phyloP scores from a whole-genome alignment of 257 asterid genomes.

The Rubia yunnanensis region DNA sequence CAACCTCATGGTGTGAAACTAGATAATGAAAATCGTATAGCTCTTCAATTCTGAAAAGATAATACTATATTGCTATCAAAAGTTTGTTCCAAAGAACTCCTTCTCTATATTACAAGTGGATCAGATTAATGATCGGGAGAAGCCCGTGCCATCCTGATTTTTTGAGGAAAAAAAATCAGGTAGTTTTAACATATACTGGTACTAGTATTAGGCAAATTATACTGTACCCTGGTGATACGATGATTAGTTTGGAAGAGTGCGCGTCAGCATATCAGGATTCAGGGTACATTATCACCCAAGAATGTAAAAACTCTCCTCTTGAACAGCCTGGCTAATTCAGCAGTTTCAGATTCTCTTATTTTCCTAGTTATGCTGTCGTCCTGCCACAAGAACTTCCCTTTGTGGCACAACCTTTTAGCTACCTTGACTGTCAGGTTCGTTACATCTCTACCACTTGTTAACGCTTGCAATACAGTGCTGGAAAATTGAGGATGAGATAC shows the following conservation, averaged over 20 bases:
- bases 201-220: too few species aligned
- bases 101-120: too few species aligned
- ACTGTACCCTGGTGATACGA: too few species aligned
- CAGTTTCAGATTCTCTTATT: slow-evolving; percentile 54
- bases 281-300: slow-evolving; percentile 44
- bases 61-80: too few species aligned
- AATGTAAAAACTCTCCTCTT: slow-evolving; percentile 58
- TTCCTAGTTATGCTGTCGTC: slow-evolving; percentile 40
- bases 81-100: too few species aligned
- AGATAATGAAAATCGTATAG: too few species aligned
- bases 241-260: not conserved
- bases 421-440: slow-evolving; percentile 51
- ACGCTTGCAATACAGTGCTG: slow-evolving; percentile 41
- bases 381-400: slow-evolving; percentile 37
- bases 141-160: too few species aligned
- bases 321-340: slow-evolving; percentile 66
- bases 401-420: slow-evolving; percentile 57
- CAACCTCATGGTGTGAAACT: too few species aligned
- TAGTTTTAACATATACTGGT: too few species aligned
- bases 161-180: too few species aligned
- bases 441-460: slow-evolving; percentile 49
- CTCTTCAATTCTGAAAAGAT: too few species aligned
- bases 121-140: too few species aligned
- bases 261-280: slow-evolving; percentile 7
- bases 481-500: slow-evolving; percentile 81